A percentile compares a stretch with the other conserved stretches of the same genome.
These are phyloP conservation scores for Amanita bisporigera DNA, from an alignment of 1,284 basidiomycete species.

Conservation along the genomic window DNA sequence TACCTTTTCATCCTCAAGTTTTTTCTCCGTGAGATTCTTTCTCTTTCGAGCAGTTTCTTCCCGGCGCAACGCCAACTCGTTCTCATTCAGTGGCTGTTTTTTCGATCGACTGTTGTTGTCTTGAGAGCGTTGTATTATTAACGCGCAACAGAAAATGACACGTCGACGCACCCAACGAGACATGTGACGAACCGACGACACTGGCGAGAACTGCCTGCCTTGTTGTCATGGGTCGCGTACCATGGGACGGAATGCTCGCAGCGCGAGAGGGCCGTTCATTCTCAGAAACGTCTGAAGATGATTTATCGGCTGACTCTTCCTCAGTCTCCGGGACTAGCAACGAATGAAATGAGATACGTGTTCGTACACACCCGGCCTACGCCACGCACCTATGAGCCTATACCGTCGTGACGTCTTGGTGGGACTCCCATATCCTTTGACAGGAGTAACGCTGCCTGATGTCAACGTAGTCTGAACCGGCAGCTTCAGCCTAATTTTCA, in stretches of 20 bases:
- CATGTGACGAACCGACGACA: conserved; percentile 67
- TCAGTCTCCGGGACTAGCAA: conserved; percentile 64
- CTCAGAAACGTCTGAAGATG: conserved; percentile 46
- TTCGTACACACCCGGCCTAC: not conserved
- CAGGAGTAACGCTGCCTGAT: conserved; percentile 49
- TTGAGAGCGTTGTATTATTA: conserved; percentile 16
- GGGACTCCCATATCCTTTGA: conserved; percentile 36
- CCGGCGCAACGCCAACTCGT: conserved; percentile 78
- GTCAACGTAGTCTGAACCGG: conserved; percentile 51
- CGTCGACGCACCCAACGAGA: conserved; percentile 58
- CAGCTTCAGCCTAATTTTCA: conserved; percentile 71
- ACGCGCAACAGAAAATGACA: conserved; percentile 5
- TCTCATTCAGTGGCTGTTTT: conserved; percentile 82
- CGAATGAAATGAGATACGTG: conserved; percentile 17
- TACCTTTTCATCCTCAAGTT: conserved; percentile 92
- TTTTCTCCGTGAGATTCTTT: conserved; percentile 87
- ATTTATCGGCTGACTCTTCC: conserved; percentile 48
- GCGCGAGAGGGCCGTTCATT: conserved; percentile 25
- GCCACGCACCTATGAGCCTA: conserved; percentile 21
- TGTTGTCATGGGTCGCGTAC: conserved; percentile 63
- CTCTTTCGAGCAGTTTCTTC: conserved; percentile 89
- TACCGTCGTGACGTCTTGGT: conserved; percentile 35
- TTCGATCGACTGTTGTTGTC: conserved; percentile 60
- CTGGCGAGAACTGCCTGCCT: conserved; percentile 75
- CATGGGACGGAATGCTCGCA: conserved; percentile 35